These are phyloP conservation scores for Hordeum vulgare DNA, from an alignment of 176 grass and related monocot genomes.

Conservation along the genomic window DNA sequence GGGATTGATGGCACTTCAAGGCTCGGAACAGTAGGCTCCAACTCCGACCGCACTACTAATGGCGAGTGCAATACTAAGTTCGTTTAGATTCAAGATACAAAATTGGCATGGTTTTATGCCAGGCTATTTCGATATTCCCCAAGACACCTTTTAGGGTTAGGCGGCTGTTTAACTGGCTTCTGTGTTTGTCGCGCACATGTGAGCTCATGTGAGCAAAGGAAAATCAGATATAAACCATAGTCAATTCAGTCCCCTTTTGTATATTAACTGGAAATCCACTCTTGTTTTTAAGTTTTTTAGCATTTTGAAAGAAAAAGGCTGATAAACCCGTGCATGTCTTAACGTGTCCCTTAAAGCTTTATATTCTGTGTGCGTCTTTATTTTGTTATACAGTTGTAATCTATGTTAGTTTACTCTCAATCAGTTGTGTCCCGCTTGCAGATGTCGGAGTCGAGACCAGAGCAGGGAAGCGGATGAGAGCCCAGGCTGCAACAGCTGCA, in stretches of 20 bases:
- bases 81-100: background rate
- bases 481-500: background rate
- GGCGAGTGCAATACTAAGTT: slow-evolving; percentile 13
- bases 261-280: background rate
- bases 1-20: background rate
- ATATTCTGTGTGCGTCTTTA: background rate
- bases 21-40: background rate
- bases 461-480: background rate
- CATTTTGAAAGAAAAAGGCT: background rate
- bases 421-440: background rate
- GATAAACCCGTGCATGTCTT: background rate
- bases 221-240: background rate
- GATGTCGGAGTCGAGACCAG: background rate
- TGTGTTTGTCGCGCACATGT: background rate
- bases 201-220: background rate
- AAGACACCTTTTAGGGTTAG: background rate
- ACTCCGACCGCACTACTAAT: slow-evolving; percentile 1
- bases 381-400: background rate
- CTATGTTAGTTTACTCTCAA: background rate
- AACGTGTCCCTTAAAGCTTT: background rate
- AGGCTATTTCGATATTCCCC: background rate
- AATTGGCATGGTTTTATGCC: background rate
- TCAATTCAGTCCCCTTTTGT: background rate
- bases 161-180: background rate
- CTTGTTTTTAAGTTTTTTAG: background rate